These are phyloP conservation scores for Naganishia antarctica DNA, from an alignment of 768 basidiomycete genomes.

Conservation along the genomic window DNA sequence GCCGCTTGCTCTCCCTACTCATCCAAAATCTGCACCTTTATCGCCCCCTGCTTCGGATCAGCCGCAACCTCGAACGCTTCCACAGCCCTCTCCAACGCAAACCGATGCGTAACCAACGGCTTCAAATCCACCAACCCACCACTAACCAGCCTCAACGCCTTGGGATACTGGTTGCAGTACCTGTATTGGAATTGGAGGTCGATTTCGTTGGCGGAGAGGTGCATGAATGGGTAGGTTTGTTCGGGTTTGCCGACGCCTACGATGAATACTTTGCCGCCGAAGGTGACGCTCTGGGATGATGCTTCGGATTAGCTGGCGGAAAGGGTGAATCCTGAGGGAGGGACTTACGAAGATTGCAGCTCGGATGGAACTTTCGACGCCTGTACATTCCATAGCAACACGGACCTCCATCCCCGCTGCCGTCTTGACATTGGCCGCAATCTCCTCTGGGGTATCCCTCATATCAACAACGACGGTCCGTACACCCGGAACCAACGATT, in stretches of 20 bases:
- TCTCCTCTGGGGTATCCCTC: conserved; percentile 36
- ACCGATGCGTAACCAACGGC: conserved; percentile 52
- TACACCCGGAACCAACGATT: conserved; percentile 49
- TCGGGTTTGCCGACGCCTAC: conserved; percentile 51
- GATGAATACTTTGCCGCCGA: conserved; percentile 51
- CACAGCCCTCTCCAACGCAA: conserved; percentile 48
- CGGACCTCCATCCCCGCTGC: conserved; percentile 40
- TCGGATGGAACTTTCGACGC: conserved; percentile 50
- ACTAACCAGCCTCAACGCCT: conserved; percentile 49
- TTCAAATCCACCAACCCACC: conserved; percentile 49
- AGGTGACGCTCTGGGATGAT: conserved; percentile 42
- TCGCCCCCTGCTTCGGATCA: conserved; percentile 47
- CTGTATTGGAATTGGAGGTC: conserved; percentile 52
- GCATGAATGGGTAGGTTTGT: conserved; percentile 50
- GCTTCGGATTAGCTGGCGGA: background rate
- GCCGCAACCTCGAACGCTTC: conserved; percentile 51
- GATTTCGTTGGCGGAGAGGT: conserved; percentile 49
- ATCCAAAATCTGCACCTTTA: conserved; percentile 50
- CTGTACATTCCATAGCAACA: conserved; percentile 52
- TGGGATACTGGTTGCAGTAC: conserved; percentile 51
- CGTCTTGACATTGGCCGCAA: conserved; percentile 42
- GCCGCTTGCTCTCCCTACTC: conserved; percentile 9
- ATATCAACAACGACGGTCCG: conserved; percentile 46
- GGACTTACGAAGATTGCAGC: conserved; percentile 50
- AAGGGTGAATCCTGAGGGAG: background rate